A percentile compares a stretch with the other conserved stretches of the same genome.
Evolutionary conservation across 2,329 filamentous ascomycete genomes (phyloP).

Genomic region (Podosphaera aphanis): DNA sequence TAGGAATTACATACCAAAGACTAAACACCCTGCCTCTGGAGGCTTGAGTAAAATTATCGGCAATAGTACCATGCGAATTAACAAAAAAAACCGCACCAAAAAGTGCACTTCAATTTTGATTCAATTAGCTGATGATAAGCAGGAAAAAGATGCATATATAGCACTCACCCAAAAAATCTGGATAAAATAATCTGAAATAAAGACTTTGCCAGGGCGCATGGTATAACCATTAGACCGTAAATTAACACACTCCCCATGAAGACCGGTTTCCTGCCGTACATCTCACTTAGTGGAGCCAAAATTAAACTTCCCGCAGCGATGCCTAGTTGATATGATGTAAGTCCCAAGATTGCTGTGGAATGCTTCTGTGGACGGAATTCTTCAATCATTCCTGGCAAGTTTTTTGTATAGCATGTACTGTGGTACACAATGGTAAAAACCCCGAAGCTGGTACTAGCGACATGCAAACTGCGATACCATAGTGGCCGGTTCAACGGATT

Average conservation of each 20-base stretch:
- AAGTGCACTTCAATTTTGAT: slow-evolving; percentile 26
- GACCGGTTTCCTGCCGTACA: slow-evolving; percentile 44
- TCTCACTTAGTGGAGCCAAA: slow-evolving; percentile 49
- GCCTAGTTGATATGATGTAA: slow-evolving; percentile 59
- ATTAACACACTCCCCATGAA: slow-evolving; percentile 41
- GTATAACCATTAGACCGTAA: slow-evolving; percentile 47
- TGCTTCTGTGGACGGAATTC: slow-evolving; percentile 37
- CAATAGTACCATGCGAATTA: slow-evolving; percentile 61
- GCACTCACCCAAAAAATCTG: slow-evolving; percentile 45
- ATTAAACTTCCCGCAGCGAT: slow-evolving; percentile 49
- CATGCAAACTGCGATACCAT: slow-evolving; percentile 19
- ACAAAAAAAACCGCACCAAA: slow-evolving; percentile 61
- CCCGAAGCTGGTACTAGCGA: slow-evolving; percentile 17
- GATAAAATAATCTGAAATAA: slow-evolving; percentile 44
- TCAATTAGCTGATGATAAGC: slow-evolving; percentile 2
- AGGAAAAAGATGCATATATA: background rate
- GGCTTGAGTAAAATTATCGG: slow-evolving; percentile 62
- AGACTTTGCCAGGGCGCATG: slow-evolving; percentile 45
- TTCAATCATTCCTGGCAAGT: slow-evolving; percentile 40
- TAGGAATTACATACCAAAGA: slow-evolving; percentile 61
- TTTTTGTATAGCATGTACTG: slow-evolving; percentile 57
- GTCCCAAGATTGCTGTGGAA: slow-evolving; percentile 45
- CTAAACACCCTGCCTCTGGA: slow-evolving; percentile 64
- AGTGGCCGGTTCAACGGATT: slow-evolving; percentile 49
- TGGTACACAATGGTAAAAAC: slow-evolving; percentile 34